Percentiles rank a stretch among this genome's conserved stretches.
Conservation (phyloP, 768 basidiomycete genomes). For the Tephrocybe sp. region DNA sequence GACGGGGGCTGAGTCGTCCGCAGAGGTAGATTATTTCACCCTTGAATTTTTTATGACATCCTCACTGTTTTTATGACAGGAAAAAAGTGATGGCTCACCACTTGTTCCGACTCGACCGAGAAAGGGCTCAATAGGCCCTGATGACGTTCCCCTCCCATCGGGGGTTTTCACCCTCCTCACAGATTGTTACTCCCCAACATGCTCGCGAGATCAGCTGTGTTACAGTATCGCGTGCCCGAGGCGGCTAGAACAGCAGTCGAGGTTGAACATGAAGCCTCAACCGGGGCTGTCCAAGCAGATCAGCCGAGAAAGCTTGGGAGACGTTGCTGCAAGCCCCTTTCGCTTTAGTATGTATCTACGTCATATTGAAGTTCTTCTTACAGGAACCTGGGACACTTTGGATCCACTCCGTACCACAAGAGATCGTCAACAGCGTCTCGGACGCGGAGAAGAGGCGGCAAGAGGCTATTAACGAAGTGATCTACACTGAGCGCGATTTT, state of each 20-base stretch:
- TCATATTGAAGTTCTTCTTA: constrained; percentile 6
- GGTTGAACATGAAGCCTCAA: constrained; percentile 92
- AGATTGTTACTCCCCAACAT: constrained; percentile 98
- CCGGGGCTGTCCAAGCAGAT: constrained; percentile 86
- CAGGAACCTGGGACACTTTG: constrained; percentile 74
- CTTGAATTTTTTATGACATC: constrained; percentile 2
- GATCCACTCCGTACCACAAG: constrained; percentile 95
- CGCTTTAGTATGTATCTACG: neutral
- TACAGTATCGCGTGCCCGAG: constrained; percentile 97
- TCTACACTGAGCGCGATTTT: constrained; percentile 94
- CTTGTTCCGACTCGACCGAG: constrained; percentile 29
- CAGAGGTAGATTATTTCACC: constrained; percentile 20
- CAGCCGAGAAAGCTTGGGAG: constrained; percentile 78
- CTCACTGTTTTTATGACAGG: constrained; percentile 18
- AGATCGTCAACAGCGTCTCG: constrained; percentile 89
- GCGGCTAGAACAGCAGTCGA: constrained; percentile 89
- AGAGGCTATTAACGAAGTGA: constrained; percentile 97
- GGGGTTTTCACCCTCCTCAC: constrained; percentile 97
- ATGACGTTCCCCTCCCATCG: constrained; percentile 76
- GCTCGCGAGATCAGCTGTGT: constrained; percentile 90
- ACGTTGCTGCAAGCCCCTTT: constrained; percentile 60
- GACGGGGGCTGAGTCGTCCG: constrained; percentile 22
- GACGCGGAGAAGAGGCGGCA: constrained; percentile 94
- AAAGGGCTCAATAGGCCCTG: constrained; percentile 44
- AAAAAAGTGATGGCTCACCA: constrained; percentile 29